Percentiles rank a stretch among this genome's conserved stretches.
phyloP scores from a whole-genome alignment of 108 stramenopile species.

The Parmales sp. region DNA sequence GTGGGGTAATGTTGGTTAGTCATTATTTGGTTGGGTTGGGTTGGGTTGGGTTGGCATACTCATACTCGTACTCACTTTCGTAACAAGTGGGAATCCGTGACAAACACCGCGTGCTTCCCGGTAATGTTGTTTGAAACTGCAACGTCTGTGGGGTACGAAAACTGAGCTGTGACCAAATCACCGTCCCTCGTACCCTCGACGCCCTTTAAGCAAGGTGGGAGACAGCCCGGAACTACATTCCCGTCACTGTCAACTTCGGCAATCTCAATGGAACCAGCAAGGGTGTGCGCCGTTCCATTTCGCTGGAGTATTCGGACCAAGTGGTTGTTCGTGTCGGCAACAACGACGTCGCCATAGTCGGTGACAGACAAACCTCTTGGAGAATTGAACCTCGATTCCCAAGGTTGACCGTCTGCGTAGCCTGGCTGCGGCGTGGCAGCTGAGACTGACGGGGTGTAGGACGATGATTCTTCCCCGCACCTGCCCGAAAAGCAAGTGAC shows the following conservation, averaged over 20 bases:
- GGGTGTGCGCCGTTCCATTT: conserved; percentile 40
- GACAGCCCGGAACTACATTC: conserved; percentile 26
- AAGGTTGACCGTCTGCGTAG: conserved; percentile 50
- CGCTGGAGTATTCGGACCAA: conserved; percentile 42
- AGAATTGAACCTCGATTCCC: conserved; percentile 51
- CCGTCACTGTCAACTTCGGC: conserved; percentile 21
- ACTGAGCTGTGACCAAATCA: conserved; percentile 27
- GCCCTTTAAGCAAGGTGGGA: conserved; percentile 53
- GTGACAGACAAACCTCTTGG: conserved; percentile 57
- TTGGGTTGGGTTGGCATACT: no score
- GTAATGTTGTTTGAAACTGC: conserved; percentile 26
- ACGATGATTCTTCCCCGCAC: conserved; percentile 23
- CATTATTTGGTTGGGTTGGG: no score
- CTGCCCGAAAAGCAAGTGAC: conserved; percentile 48
- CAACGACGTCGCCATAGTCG: conserved; percentile 44
- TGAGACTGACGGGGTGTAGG: background rate
- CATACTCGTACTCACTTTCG: no score
- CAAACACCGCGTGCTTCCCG: conserved; percentile 37
- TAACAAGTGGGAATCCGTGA: conserved; percentile 61
- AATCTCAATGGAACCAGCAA: conserved; percentile 36
- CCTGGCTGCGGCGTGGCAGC: conserved; percentile 46
- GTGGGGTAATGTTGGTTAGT: no score
- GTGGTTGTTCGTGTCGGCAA: conserved; percentile 81
- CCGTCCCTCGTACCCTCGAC: conserved; percentile 53
- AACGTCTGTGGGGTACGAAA: conserved; percentile 64